phyloP scores from a whole-genome alignment of 306 rosid genomes.

The Urtica urens region DNA sequence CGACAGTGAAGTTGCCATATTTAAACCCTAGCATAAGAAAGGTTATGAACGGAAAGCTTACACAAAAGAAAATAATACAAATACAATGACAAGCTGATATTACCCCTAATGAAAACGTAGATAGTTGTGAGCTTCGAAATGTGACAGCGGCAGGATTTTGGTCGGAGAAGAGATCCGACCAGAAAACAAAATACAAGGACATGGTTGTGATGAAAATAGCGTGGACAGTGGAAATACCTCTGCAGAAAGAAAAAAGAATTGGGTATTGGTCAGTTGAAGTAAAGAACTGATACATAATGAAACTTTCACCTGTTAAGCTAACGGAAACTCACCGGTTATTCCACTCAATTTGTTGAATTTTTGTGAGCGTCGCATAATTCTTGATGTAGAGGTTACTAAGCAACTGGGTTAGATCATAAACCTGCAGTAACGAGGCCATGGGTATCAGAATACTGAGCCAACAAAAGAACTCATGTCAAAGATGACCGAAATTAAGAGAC shows the following conservation, averaged over 20 bases:
- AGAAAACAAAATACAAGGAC: conserved; percentile 44
- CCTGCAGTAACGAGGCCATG: conserved; percentile 17
- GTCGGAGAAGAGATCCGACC: conserved; percentile 61
- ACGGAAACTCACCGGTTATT: conserved; percentile 36
- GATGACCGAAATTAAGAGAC: not conserved
- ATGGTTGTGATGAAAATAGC: conserved; percentile 43
- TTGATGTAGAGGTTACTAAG: conserved; percentile 38
- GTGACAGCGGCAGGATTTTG: conserved; percentile 32
- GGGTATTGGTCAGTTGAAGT: conserved; percentile 16
- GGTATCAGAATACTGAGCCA: not conserved
- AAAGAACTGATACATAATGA: too few relatives aligned
- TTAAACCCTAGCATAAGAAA: too few relatives aligned
- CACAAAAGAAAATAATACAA: not conserved
- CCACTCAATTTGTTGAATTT: conserved; percentile 53
- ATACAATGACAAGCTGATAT: not conserved
- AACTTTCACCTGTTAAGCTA: too few relatives aligned
- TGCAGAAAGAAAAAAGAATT: conserved; percentile 22
- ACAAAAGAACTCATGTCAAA: not conserved
- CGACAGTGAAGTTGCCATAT: too few relatives aligned
- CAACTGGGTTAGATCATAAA: conserved; percentile 41
- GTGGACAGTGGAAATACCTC: conserved; percentile 50
- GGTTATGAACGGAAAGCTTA: too few relatives aligned
- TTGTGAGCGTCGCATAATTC: conserved; percentile 40
- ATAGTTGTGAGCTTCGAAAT: conserved; percentile 39
- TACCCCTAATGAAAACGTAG: conserved; percentile 47